phyloP scores from a whole-genome alignment of 2,329 filamentous ascomycete species.

The Thyridium curvatum region DNA sequence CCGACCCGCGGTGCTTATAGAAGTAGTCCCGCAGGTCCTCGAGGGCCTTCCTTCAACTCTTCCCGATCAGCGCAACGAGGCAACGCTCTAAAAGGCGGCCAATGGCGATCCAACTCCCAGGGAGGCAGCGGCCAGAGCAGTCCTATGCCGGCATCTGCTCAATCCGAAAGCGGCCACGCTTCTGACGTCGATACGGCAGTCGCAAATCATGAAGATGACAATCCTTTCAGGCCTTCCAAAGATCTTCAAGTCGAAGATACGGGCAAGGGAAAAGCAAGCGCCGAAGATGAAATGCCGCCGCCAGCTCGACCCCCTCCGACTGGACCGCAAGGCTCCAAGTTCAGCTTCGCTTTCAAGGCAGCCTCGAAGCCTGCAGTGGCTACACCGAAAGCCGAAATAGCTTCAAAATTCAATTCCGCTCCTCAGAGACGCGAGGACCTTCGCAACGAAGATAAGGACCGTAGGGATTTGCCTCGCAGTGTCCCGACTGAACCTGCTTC shows the following conservation, averaged over 20 bases:
- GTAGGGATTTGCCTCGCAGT: conserved; percentile 38
- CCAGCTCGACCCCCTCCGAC: conserved; percentile 45
- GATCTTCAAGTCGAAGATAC: conserved; percentile 61
- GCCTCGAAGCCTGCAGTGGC: conserved; percentile 53
- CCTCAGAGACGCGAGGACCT: conserved; percentile 38
- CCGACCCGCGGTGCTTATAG: conserved; percentile 39
- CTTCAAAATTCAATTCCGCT: conserved; percentile 61
- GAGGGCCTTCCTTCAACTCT: conserved; percentile 50
- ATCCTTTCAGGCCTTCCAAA: conserved; percentile 57
- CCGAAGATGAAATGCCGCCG: conserved; percentile 43
- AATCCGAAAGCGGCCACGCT: conserved; percentile 18
- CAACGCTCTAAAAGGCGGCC: conserved; percentile 58
- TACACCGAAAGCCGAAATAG: conserved; percentile 58
- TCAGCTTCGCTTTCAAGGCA: conserved; percentile 89
- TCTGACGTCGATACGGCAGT: conserved; percentile 9
- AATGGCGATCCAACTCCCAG: conserved; percentile 60
- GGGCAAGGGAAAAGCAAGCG: conserved; percentile 23
- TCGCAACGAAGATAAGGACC: conserved; percentile 17
- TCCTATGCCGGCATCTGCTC: conserved; percentile 10
- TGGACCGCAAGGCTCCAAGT: conserved; percentile 60
- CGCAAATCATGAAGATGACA: conserved; percentile 35
- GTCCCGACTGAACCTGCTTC: conserved; percentile 50
- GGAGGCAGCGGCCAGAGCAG: conserved; percentile 20
- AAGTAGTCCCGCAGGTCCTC: conserved; percentile 45
- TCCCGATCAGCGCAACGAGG: conserved; percentile 49